Conservation (phyloP, 768 basidiomycete genomes). For the Mycena filopes region DNA sequence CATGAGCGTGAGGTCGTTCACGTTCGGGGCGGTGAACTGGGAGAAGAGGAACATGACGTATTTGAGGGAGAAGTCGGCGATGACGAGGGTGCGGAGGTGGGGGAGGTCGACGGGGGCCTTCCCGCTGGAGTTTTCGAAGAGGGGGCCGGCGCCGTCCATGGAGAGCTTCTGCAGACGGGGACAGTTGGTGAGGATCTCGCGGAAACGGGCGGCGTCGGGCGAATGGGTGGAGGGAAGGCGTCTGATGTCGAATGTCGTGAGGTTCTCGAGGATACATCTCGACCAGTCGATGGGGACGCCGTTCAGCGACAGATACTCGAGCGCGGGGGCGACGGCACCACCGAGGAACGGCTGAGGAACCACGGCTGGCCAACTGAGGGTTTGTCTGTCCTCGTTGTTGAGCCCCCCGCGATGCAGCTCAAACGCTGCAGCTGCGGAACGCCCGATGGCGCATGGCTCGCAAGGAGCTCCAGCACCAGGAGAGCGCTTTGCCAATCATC, state of each 20-base stretch:
- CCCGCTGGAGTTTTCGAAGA: constrained; percentile 37
- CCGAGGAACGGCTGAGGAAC: constrained; percentile 58
- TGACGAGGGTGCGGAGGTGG: constrained; percentile 58
- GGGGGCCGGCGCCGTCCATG: constrained; percentile 73
- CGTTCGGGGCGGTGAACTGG: constrained; percentile 64
- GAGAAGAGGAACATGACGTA: constrained; percentile 59
- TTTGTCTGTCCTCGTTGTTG: constrained; percentile 9
- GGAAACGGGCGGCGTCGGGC: constrained; percentile 63
- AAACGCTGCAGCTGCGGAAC: constrained; percentile 64
- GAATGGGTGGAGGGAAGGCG: constrained; percentile 62
- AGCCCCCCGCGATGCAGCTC: constrained; percentile 69
- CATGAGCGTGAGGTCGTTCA: constrained; percentile 64
- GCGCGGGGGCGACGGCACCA: constrained; percentile 52
- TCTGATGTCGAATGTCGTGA: constrained; percentile 72
- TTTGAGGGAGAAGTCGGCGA: constrained; percentile 63
- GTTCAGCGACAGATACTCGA: constrained; percentile 63
- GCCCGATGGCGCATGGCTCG: constrained; percentile 44
- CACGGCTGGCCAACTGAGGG: constrained; percentile 38
- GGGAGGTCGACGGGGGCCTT: constrained; percentile 56
- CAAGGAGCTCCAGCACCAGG: constrained; percentile 61
- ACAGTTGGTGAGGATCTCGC: constrained; percentile 58
- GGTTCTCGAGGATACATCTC: constrained; percentile 57
- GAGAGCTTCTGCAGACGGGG: constrained; percentile 64
- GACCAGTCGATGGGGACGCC: constrained; percentile 73
- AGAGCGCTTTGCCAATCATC: constrained; percentile 64